Base-by-base conservation (phyloP, 129 eudicot species). In the Centaurea solstitialis region DNA sequence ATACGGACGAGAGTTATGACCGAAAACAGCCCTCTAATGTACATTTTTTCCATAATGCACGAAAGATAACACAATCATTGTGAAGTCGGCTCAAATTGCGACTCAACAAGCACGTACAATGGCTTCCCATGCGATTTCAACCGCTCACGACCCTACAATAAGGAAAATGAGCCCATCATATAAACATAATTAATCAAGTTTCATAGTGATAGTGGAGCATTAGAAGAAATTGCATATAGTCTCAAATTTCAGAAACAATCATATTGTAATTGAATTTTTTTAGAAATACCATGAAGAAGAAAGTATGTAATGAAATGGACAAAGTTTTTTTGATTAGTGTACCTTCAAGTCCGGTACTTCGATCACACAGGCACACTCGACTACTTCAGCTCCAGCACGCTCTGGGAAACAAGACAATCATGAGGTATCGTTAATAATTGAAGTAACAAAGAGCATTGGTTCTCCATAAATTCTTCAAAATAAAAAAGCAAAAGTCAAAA, bases 271-370 rank as follows among this genome's bases (percentile, higher is more conserved):
- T 61, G 12, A 40, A 39, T 38, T 22, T 26, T 26, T 39, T 33
- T 3, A 68, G 11, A 28, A 6, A 11, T 15, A 26, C 62, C 20
- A 13, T 50, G 62, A 50, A 50, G 62, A 50, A 50, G 62, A 50
- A 50, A 50, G 62, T 50, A 9, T 5, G 62, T 12, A 13, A 50
- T 50, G 62, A 50, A 50, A 50, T 9, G n/a, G 62, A 13, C 17
- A 13, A 68, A 21, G 40, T 68, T 15, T 24, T 11, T 18, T 76
- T 59, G 4, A 37, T 26, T 33, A 24, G 75, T 77, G 4, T 80
- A 85, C 91, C 91, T 85, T 92, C 57, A 92, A 76, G 40, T 87
- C 95, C 24, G 97, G 97, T 73, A 94, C 77, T 86, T 90, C 92
- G 74, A 90, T 90, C 50, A 90, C 83, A 24, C 92, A 90, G 10